phyloP scores from a whole-genome alignment of 495 filamentous ascomycete genomes.

The Xylaria curta region DNA sequence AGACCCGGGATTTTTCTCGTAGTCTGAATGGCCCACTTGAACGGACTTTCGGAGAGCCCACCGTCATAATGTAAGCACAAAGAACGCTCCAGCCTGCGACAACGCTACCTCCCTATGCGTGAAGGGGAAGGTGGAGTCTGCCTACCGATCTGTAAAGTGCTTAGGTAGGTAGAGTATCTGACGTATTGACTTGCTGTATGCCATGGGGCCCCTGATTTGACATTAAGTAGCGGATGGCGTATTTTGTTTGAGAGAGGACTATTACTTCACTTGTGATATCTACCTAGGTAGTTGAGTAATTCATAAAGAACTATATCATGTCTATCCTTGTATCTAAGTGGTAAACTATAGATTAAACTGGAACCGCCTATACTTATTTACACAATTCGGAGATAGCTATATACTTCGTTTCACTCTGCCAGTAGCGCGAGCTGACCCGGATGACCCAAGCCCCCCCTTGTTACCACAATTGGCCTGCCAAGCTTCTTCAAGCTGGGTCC shows the following conservation, averaged over 20 bases:
- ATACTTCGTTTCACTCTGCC: background rate
- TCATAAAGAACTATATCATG: background rate
- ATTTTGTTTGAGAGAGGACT: background rate
- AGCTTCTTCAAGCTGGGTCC: background rate
- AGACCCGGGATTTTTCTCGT: background rate
- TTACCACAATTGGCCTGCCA: constrained; percentile 11
- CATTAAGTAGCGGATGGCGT: background rate
- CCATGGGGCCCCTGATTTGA: background rate
- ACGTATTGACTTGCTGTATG: too few species aligned
- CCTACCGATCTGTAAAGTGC: background rate
- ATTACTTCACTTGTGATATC: too few species aligned
- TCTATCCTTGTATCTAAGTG: background rate
- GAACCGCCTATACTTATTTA: background rate
- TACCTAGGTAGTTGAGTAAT: too few species aligned
- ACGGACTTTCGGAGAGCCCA: background rate
- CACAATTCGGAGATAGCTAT: constrained; percentile 16
- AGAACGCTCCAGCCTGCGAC: background rate
- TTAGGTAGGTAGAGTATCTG: too few species aligned
- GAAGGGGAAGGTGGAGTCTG: background rate
- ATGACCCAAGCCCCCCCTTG: constrained; percentile 17
- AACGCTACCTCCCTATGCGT: background rate
- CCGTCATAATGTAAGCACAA: background rate
- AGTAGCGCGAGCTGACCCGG: background rate
- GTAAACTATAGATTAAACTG: too few species aligned
- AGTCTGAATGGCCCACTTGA: background rate